Conservation (phyloP, 83 land plant species). For the Isoetes engelmannii region DNA sequence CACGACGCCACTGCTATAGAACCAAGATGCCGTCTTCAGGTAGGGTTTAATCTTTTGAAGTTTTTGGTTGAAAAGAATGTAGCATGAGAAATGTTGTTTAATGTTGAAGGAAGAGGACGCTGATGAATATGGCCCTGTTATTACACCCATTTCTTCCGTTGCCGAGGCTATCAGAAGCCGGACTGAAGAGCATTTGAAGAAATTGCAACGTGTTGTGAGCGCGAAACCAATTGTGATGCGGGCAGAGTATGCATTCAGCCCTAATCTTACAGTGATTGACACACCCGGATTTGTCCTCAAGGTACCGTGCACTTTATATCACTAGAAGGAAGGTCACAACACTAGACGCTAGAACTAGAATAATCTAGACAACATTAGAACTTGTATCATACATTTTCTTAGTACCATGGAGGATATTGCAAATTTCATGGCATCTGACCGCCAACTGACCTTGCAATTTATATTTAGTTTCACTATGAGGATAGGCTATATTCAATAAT, state of each 20-base stretch:
- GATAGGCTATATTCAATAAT: no score
- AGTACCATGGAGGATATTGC: no score
- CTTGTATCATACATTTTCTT: no score
- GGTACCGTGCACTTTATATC: constrained; percentile 30
- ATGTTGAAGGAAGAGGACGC: constrained; percentile 71
- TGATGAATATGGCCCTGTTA: constrained; percentile 83
- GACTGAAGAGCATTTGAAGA: constrained; percentile 73
- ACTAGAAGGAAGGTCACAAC: no score
- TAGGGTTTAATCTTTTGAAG: not conserved
- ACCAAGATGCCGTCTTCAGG: constrained; percentile 97
- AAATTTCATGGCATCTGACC: no score
- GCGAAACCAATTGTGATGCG: constrained; percentile 96
- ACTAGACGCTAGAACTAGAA: not conserved
- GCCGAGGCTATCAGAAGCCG: constrained; percentile 71
- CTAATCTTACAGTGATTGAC: constrained; percentile 92
- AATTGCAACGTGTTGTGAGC: constrained; percentile 63
- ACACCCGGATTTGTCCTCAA: constrained; percentile 98
- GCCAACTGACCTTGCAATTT: no score
- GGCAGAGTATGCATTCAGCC: constrained; percentile 92
- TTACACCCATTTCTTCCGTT: constrained; percentile 54
- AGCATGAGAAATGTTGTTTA: not conserved
- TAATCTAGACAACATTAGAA: no score
- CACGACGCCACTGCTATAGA: constrained; percentile 80
- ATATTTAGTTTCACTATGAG: no score
- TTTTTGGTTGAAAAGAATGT: no score